Evolutionary conservation across 371 early-diverging fungal genomes (phyloP).

Genomic region (Blakeslea trispora): DNA sequence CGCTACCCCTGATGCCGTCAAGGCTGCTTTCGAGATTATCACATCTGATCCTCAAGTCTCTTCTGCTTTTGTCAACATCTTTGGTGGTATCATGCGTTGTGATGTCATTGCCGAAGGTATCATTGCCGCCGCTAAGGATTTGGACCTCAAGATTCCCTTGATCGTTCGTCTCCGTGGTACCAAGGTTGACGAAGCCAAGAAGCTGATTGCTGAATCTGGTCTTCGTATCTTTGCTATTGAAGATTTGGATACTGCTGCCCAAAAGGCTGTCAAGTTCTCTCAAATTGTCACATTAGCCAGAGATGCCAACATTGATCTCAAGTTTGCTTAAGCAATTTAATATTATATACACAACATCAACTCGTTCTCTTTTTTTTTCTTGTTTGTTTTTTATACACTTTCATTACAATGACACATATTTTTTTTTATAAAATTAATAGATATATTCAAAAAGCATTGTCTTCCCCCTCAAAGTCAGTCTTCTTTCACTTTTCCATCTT

Average conservation of each 20-base stretch:
- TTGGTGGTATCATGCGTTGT: conserved; percentile 99
- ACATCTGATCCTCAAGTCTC: conserved; percentile 90
- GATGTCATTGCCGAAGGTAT: conserved; percentile 98
- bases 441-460: no score
- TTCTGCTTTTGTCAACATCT: conserved; percentile 99
- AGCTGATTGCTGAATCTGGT: conserved; percentile 82
- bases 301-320: conserved; percentile 68
- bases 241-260: conserved; percentile 94
- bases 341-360: neutral
- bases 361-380: neutral
- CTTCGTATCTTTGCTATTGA: conserved; percentile 92
- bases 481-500: no score
- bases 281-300: conserved; percentile 81
- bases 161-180: conserved; percentile 96
- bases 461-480: no score
- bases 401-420: neutral
- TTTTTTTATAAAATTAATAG: no score
- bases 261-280: conserved; percentile 90
- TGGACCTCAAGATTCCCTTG: conserved; percentile 90
- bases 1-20: conserved; percentile 93
- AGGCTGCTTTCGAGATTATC: conserved; percentile 98
- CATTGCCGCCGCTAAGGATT: conserved; percentile 90
- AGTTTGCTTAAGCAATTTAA: conserved; percentile 40
- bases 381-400: neutral
- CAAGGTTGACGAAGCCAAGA: conserved; percentile 56